These are phyloP conservation scores for Kappamyces sp. DNA, from an alignment of 192 early-diverging fungal species.

Conservation along the genomic window DNA sequence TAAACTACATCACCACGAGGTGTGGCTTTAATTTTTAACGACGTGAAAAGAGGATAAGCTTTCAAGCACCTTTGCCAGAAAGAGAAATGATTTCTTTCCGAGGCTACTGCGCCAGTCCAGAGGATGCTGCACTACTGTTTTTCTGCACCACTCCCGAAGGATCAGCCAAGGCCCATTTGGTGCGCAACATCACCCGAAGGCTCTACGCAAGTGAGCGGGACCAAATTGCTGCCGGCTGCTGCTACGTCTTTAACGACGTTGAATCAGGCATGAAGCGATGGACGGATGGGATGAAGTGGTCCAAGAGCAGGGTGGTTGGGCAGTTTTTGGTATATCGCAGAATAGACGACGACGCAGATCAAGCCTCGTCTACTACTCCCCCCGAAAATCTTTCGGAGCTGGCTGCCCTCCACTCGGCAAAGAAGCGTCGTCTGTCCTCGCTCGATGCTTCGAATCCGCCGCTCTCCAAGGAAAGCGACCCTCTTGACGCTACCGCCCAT, in stretches of 20 bases:
- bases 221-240: conserved; percentile 75
- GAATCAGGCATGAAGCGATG: conserved; percentile 88
- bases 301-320: conserved; percentile 73
- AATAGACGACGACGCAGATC: conserved; percentile 17
- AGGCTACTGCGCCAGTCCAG: conserved; percentile 1
- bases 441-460: too few relatives aligned
- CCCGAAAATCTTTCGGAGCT: too few relatives aligned
- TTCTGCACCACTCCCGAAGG: not conserved
- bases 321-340: conserved; percentile 84
- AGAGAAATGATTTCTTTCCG: too few relatives aligned
- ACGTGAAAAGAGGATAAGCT: too few relatives aligned
- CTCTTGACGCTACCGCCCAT: too few relatives aligned
- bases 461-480: too few relatives aligned
- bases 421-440: too few relatives aligned
- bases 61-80: too few relatives aligned
- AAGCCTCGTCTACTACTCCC: too few relatives aligned
- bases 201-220: conserved; percentile 73
- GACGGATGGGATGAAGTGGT: conserved; percentile 87
- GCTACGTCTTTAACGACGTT: conserved; percentile 83
- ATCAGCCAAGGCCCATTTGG: conserved; percentile 19
- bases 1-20: too few relatives aligned
- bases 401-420: too few relatives aligned
- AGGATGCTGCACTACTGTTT: conserved; percentile 11
- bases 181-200: conserved; percentile 68
- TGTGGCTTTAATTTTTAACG: too few relatives aligned